These are phyloP conservation scores for Mortierella sp. DNA, from an alignment of 371 early-diverging fungal genomes.

Conservation along the genomic window DNA sequence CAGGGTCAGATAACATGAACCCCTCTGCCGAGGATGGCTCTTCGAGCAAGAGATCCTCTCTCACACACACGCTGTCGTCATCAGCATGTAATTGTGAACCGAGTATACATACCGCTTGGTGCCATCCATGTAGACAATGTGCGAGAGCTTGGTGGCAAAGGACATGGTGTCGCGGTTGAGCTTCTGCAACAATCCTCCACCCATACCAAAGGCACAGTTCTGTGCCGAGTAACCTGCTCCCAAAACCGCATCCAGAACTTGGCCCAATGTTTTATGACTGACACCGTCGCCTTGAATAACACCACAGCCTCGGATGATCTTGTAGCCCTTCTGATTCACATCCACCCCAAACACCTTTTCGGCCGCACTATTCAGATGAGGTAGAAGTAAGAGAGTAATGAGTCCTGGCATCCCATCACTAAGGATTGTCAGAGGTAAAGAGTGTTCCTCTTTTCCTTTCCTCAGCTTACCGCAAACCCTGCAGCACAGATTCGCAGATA, in stretches of 20 bases:
- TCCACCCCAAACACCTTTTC: slow-evolving; percentile 76
- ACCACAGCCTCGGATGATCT: slow-evolving; percentile 64
- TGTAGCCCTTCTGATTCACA: slow-evolving; percentile 79
- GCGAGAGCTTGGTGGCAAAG: slow-evolving; percentile 82
- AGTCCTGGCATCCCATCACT: no score
- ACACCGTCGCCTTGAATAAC: slow-evolving; percentile 91
- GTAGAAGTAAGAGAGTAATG: neutral
- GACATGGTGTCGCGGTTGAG: slow-evolving; percentile 86
- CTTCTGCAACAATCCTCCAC: slow-evolving; percentile 81
- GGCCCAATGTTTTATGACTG: slow-evolving; percentile 55
- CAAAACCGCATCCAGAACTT: slow-evolving; percentile 66
- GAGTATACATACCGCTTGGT: slow-evolving; percentile 50
- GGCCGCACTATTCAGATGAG: slow-evolving; percentile 61
- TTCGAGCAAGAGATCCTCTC: no score
- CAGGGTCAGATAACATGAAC: no score
- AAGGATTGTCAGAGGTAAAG: no score
- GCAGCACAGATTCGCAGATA: slow-evolving; percentile 75
- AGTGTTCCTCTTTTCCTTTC: no score
- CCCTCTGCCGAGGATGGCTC: no score
- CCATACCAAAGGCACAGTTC: slow-evolving; percentile 88
- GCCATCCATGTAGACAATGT: slow-evolving; percentile 71
- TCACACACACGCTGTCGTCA: no score
- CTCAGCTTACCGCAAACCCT: slow-evolving; percentile 63
- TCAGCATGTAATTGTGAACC: neutral
- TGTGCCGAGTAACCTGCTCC: slow-evolving; percentile 71